Evolutionary conservation across 139 green algal species (phyloP).

Genomic region (Zygnema circumcarinatum): DNA sequence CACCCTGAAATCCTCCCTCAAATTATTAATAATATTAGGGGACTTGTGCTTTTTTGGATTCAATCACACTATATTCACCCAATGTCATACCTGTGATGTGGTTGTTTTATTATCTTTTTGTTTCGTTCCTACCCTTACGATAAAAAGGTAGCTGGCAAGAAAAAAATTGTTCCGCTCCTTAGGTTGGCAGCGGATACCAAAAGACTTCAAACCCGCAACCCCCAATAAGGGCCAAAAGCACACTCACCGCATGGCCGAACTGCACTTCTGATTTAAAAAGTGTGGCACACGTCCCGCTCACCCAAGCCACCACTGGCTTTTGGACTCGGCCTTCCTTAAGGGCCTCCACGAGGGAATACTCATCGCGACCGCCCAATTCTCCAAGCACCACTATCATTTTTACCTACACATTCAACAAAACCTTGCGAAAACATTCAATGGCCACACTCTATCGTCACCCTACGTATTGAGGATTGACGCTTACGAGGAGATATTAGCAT

Average conservation of each 20-base stretch:
- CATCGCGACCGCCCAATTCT: slow-evolving; percentile 87
- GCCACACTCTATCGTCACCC: no score
- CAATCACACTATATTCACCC: not conserved
- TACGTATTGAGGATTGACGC: no score
- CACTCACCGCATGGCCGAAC: slow-evolving; percentile 87
- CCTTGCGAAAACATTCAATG: no score
- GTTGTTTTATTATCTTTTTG: slow-evolving; percentile 21
- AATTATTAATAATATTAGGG: no score
- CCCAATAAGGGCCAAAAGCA: no score
- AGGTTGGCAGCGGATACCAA: no score
- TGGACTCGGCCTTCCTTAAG: slow-evolving; percentile 77
- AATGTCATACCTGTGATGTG: no score
- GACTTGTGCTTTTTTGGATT: not conserved
- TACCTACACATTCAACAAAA: slow-evolving; percentile 63
- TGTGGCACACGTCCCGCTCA: slow-evolving; percentile 90
- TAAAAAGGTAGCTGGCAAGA: no score
- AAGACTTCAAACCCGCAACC: no score
- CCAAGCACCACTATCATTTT: slow-evolving; percentile 97
- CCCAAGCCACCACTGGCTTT: slow-evolving; percentile 93
- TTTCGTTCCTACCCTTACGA: no score
- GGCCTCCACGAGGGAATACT: slow-evolving; percentile 89
- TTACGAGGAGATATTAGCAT: no score
- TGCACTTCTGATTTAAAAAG: slow-evolving; percentile 95
- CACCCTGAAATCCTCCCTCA: slow-evolving; percentile 45
- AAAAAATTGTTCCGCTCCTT: not conserved